These are phyloP conservation scores for Mycosarcoma mackinlayi DNA, from an alignment of 1,284 basidiomycete species.

Conservation along the genomic window DNA sequence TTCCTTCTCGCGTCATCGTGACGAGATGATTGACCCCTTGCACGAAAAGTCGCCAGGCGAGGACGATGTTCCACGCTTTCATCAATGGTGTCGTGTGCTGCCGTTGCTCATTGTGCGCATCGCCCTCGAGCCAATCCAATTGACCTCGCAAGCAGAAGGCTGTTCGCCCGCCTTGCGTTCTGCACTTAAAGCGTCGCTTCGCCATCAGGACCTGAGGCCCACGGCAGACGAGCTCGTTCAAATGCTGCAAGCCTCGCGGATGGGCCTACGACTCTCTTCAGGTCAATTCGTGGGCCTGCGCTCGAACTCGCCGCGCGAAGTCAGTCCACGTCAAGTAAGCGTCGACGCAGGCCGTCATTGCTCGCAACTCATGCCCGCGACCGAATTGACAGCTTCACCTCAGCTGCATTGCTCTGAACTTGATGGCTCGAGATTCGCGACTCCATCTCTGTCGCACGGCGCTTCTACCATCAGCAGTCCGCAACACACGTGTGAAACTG, in stretches of 20 bases:
- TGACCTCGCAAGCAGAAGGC: conserved; percentile 25
- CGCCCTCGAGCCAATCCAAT: conserved; percentile 23
- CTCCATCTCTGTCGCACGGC: conserved; percentile 26
- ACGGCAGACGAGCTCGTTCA: conserved; percentile 40
- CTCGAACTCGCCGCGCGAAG: neutral
- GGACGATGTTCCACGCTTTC: conserved; percentile 52
- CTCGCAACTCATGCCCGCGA: neutral
- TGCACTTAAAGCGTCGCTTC: conserved; percentile 34
- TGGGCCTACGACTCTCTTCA: neutral
- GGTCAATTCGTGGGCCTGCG: neutral
- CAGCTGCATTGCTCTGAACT: conserved; percentile 15
- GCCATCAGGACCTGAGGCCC: conserved; percentile 46
- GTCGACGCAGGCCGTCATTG: neutral
- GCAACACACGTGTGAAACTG: conserved; percentile 32
- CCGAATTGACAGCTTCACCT: conserved; percentile 10
- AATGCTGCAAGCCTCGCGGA: conserved; percentile 9
- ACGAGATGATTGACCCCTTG: conserved; percentile 50
- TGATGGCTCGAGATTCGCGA: conserved; percentile 24
- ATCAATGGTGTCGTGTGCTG: conserved; percentile 54
- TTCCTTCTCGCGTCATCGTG: conserved; percentile 47
- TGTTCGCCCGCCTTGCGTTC: conserved; percentile 26
- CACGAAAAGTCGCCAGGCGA: conserved; percentile 42
- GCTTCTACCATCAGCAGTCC: conserved; percentile 26
- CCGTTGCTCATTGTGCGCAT: conserved; percentile 51
- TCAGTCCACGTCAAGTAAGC: conserved; percentile 1